Conservation (phyloP, 176 grass and related monocot species). For the Phoenix roebelenii region DNA sequence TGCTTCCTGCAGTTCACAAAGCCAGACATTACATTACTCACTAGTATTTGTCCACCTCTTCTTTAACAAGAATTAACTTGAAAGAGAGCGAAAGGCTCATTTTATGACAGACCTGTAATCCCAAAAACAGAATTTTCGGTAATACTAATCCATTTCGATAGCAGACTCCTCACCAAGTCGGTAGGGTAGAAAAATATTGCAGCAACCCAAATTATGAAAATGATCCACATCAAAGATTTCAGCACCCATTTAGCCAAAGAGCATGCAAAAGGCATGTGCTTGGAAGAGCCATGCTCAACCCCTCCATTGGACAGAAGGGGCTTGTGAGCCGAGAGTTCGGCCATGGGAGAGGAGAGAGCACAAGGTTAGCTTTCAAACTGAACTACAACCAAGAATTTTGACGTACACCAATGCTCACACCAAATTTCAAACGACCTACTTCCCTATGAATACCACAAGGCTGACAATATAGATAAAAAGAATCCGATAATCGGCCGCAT, state of each 20-base stretch:
- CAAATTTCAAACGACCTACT: no score
- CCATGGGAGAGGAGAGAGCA: no score
- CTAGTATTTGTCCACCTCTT: neutral
- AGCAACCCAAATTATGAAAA: conserved; percentile 54
- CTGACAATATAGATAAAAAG: no score
- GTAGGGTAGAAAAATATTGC: conserved; percentile 68
- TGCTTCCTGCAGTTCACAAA: conserved; percentile 35
- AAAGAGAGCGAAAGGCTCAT: neutral
- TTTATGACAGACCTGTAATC: conserved; percentile 36
- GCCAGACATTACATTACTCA: neutral
- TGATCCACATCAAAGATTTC: conserved; percentile 68
- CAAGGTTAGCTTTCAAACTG: no score
- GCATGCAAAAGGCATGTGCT: conserved; percentile 12
- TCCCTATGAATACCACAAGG: no score
- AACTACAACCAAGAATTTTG: no score
- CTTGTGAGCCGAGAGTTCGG: neutral
- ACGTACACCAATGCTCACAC: no score
- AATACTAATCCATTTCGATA: conserved; percentile 12
- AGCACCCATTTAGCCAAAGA: conserved; percentile 47
- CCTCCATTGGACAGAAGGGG: conserved; percentile 7
- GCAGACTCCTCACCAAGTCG: conserved; percentile 18
- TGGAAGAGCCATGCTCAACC: neutral
- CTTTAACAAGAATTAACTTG: neutral
- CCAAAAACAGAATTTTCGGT: conserved; percentile 34
- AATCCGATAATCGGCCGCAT: no score